Conservation (phyloP, 306 rosid genomes). For the Quercus aquifolioides region DNA sequence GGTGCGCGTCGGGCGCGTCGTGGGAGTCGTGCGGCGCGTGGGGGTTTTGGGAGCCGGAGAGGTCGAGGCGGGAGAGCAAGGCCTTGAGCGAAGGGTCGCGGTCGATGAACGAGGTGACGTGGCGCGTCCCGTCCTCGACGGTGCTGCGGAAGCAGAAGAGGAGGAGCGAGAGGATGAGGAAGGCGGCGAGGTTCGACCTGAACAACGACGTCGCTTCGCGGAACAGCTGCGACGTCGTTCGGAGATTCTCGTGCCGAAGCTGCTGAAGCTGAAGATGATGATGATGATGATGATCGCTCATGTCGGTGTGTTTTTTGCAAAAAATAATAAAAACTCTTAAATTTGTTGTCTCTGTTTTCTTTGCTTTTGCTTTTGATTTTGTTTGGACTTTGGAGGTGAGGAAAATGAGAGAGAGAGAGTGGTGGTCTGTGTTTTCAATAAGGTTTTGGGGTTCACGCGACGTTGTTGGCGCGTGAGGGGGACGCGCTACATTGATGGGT, state of each 20-base stretch:
- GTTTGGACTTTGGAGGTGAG: background rate
- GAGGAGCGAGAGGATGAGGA: slow-evolving; percentile 75
- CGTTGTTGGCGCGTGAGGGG: background rate
- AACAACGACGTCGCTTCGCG: slow-evolving; percentile 45
- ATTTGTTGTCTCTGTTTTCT: slow-evolving; percentile 13
- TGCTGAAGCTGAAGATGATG: too few relatives aligned
- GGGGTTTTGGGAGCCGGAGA: slow-evolving; percentile 25
- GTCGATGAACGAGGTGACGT: slow-evolving; percentile 77
- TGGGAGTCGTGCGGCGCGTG: slow-evolving; percentile 11
- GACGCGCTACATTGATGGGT: background rate
- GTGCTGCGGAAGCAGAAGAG: slow-evolving; percentile 68
- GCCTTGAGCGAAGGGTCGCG: slow-evolving; percentile 75
- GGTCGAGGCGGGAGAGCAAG: slow-evolving; percentile 78
- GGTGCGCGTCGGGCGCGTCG: background rate
- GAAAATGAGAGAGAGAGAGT: background rate
- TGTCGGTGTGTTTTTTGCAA: too few relatives aligned
- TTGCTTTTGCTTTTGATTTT: background rate
- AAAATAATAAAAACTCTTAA: too few relatives aligned
- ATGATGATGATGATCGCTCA: slow-evolving; percentile 31
- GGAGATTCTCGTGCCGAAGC: slow-evolving; percentile 56
- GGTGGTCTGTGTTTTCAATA: background rate
- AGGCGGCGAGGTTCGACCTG: slow-evolving; percentile 48
- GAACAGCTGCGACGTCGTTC: slow-evolving; percentile 52
- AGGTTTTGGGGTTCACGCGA: background rate
- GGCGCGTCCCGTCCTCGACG: slow-evolving; percentile 65